Evolutionary conservation across 768 basidiomycete genomes (phyloP), one percentile per base, ranked within the genome.

Genomic region (Leucocoprinus sp.): DNA sequence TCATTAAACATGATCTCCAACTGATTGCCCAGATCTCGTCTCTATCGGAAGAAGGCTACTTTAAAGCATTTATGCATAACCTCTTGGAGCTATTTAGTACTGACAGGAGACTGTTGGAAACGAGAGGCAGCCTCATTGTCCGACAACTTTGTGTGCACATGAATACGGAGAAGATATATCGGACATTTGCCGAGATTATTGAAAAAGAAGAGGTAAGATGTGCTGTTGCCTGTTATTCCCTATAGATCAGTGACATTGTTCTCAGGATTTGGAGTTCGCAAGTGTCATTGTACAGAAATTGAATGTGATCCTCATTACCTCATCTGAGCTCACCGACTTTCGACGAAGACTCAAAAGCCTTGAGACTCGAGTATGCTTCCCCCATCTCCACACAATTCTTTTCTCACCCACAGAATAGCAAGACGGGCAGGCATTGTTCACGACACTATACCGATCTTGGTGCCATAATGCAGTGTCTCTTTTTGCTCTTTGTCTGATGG

Each of bases 391-490:
- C 18, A 8, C 31, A 23, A 36, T 15, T 14, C 35, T 37, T 37
- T 26, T 46, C 22, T 54, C 8, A 8, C 9, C 24, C 9, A n/a
- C 22, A 40, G n/a, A 42, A 26, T 48, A 84, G 80, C 83, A 95
- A 87, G 96, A 99, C 53, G 93, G 95, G 2, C 96, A 98, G 65
- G 88, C 88, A 12, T 62, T 99, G 17, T 99, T 98, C 60, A 89
- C 87, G 8, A 89, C 86, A 0, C 68, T 99, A 2, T 99, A 99
- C 57, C 76, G 91, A 15, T 98, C 93, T 15, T 99, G 96, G 96
- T 98, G 93, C 60, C 96, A 99, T 55, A 97, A 97, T 57, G 88
- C 95, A 1, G 93, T 98, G 34, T 85, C 96, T 0, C 92, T 92
- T 1, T 96, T 99, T 59, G 92, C 96, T 1, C 73, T 99, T 5